Evolutionary conservation across 1,139 yeast species (phyloP), one percentile per base, ranked within the genome.

Genomic region (Suhomyces yuchorum): DNA sequence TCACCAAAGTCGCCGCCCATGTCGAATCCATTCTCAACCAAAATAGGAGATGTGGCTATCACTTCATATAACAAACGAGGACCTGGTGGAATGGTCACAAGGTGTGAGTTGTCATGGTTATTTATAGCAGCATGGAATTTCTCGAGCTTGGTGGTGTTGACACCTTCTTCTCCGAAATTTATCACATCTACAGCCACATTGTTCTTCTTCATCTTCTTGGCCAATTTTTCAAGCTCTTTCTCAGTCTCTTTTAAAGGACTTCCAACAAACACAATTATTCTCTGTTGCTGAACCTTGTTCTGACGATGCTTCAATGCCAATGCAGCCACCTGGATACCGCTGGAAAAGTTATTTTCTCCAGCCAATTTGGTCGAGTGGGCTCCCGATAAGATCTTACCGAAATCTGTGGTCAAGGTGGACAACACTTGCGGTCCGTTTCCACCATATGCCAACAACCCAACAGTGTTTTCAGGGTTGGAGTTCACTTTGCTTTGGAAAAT

Each of bases 321-420:
- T 42, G 96, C 96, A n/a, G 98, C 99, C 54, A 93, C 96, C 70
- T 92, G 97, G 57, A 93, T 83, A 14, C 96, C 96, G 42, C 92
- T 87, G 32, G 87, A 75, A 51, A 95, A 76, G 62, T 91, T 90
- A 43, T 76, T 69, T 28, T 65, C 66, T 1, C 97, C 97, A 22
- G 76, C 75, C 47, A 95, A 84, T 57, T 81, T 81, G 22, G 95
- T 85, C 43, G 87, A 91, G 60, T 91, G 96, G 39, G 90, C 77
- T 7, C 97, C 98, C n/a, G 91, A 77, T 55, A 92, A 75, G 49
- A 93, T 81, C 67, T 86, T 88, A 40, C 97, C 97, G 59, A 84
- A 88, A 64, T 92, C 97, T 1, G 85, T 78, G 0, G 98, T 91
- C 57, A 92, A 79, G 1, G 97, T 92, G 32, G 93, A 87, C 54